Percentiles rank a stretch among this genome's conserved stretches.
These are phyloP conservation scores for Kentomonas sorsogonicus DNA, from an alignment of 208 protist genomes.

Conservation along the genomic window DNA sequence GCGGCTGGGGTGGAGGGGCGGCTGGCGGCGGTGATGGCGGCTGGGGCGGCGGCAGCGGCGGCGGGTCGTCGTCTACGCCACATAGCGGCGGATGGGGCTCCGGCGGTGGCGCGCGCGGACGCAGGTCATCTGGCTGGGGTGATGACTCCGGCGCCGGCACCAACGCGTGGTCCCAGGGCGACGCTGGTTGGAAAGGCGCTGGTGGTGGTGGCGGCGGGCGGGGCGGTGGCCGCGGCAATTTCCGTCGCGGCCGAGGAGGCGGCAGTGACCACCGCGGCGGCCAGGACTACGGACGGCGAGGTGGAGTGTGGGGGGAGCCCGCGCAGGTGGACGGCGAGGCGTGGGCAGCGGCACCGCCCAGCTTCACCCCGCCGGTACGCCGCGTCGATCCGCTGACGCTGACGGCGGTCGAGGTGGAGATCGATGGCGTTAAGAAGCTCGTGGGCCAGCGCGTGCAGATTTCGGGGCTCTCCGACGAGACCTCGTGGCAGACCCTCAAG, in stretches of 20 bases:
- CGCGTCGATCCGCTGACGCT: conserved; percentile 85
- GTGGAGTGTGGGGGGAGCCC: conserved; percentile 60
- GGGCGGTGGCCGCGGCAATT: conserved; percentile 21
- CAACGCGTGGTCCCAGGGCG: conserved; percentile 17
- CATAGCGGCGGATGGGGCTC: conserved; percentile 5
- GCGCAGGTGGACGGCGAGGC: conserved; percentile 65
- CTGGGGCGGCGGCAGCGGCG: conserved; percentile 17
- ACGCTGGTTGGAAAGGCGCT: conserved; percentile 23
- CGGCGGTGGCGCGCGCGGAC: conserved; percentile 7
- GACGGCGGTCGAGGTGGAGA: conserved; percentile 82
- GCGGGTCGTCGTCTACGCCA: conserved; percentile 7
- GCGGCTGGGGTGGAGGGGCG: conserved; percentile 1
- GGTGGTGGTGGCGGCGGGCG: conserved; percentile 28
- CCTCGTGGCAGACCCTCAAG: conserved; percentile 87
- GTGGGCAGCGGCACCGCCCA: conserved; percentile 74
- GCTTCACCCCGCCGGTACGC: conserved; percentile 76
- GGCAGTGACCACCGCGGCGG: neutral
- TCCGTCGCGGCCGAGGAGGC: conserved; percentile 3
- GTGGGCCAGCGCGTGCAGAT: conserved; percentile 85
- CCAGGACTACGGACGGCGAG: too few relatives aligned
- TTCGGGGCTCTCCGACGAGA: conserved; percentile 73
- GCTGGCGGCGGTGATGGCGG: conserved; percentile 20
- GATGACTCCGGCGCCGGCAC: conserved; percentile 19
- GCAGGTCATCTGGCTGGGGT: conserved; percentile 15
- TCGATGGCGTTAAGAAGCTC: conserved; percentile 87